Base-by-base conservation (phyloP, 805 yeast genomes). In the Starmerella apis region DNA sequence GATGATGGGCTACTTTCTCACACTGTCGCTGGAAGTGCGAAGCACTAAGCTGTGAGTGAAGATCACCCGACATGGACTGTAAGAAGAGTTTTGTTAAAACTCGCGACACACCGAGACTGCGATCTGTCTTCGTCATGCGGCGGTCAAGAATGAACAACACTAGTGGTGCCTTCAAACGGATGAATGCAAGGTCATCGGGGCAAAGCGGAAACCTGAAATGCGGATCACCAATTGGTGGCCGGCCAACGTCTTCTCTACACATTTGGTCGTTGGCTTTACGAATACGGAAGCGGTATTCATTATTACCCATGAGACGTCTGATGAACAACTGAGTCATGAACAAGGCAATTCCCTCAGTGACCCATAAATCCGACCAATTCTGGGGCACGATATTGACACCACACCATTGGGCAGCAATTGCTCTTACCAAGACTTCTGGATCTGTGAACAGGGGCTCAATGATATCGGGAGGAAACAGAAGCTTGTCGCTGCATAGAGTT, bases 1-100 rank as follows among this genome's bases (percentile, higher is more conserved):
- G 80, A 59, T 80, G 84, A 57, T 90, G 86, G 50, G 90, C 86
- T 8, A 92, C 96, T 58, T 87, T 83, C 63, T 92, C 99, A 65
- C 96, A 88, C n/a, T 87, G 82, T 57, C 84, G 81, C 59, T 84
- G 94, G 61, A 92, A 88, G 66, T 92, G 96, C 10, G 74, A 70
- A 0, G 96, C 80, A 6, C 94, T 81, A 23, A 90, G 65, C 38
- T 79, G 76, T 11, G 92, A 86, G 14, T 77, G 77, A 46, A 92
- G 69, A 59, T 92, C 98, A 16, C 94, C 95, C 7, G 95, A 85
- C 95, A 92, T 86, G 0, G 94, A 94, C 64, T 92, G 96, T 31
- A 92, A 67, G 55, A 90, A 86, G 23, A 92, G 71, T 59, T 90
- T 92, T 0, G 97, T 96, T 23, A 92, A 75, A 0, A 86, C 96